A percentile compares a stretch with the other conserved stretches of the same genome.
phyloP scores from a whole-genome alignment of 2,329 filamentous ascomycete species.

The Fusarium dlaminii region DNA sequence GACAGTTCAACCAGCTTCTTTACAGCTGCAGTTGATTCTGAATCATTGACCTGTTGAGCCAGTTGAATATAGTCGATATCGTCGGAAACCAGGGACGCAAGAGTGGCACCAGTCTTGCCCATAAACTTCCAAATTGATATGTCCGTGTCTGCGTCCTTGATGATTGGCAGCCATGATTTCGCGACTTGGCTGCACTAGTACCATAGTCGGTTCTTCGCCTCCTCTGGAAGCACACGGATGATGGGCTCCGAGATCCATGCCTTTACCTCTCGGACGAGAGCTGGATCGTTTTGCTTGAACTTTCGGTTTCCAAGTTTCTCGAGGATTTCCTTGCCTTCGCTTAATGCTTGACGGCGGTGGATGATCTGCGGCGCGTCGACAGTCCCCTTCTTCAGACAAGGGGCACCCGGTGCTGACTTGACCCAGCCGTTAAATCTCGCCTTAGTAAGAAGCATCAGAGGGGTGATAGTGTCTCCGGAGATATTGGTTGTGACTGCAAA shows the following conservation, averaged over 20 bases:
- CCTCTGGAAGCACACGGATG: background rate
- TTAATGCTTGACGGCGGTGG: background rate
- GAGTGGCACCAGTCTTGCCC: background rate
- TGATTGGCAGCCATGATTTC: background rate
- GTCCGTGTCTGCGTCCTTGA: background rate
- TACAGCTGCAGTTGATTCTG: background rate
- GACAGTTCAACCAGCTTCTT: background rate
- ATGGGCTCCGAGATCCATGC: background rate
- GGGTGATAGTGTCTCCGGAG: background rate
- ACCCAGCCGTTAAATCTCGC: background rate
- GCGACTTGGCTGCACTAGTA: slow-evolving; percentile 1
- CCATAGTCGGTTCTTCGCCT: slow-evolving; percentile 10
- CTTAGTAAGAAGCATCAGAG: background rate
- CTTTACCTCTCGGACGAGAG: background rate
- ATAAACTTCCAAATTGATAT: background rate
- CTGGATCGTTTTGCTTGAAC: background rate
- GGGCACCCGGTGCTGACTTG: background rate
- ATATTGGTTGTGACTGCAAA: background rate
- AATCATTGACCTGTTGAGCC: background rate
- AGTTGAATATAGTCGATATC: background rate
- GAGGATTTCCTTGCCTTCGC: background rate
- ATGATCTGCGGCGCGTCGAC: background rate
- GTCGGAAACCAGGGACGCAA: background rate
- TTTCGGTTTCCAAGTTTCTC: slow-evolving; percentile 3
- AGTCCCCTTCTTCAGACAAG: background rate